phyloP scores from a whole-genome alignment of 805 yeast species.

The Tetrapisispora pingtungensis region DNA sequence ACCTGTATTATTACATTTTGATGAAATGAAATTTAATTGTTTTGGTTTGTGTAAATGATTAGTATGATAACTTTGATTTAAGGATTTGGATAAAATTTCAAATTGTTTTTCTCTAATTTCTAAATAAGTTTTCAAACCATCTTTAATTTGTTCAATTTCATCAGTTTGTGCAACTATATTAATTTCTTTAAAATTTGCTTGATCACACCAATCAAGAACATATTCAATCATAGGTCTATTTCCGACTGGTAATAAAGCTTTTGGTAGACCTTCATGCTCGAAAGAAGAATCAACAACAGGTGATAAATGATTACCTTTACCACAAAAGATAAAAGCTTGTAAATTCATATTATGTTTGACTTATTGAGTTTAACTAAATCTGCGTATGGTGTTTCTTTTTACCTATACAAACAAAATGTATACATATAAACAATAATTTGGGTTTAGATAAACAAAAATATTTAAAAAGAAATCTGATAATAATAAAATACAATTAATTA shows the following conservation, averaged over 20 bases:
- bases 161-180: conserved; percentile 50
- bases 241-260: conserved; percentile 83
- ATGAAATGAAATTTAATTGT: conserved; percentile 34
- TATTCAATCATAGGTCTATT: conserved; percentile 81
- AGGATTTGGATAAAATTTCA: conserved; percentile 16
- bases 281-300: conserved; percentile 39
- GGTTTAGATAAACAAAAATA: too few species aligned
- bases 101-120: conserved; percentile 30
- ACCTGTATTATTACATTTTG: conserved; percentile 52
- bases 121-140: conserved; percentile 40
- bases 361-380: too few species aligned
- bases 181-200: conserved; percentile 64
- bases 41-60: conserved; percentile 27
- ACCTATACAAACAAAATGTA: too few species aligned
- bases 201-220: conserved; percentile 87
- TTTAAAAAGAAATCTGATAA: too few species aligned
- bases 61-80: conserved; percentile 17
- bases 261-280: conserved; percentile 43
- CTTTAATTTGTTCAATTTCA: conserved; percentile 37
- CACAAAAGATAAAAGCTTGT: conserved; percentile 86
- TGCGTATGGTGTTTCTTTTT: too few species aligned
- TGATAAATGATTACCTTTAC: conserved; percentile 60
- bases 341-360: conserved; percentile 81
- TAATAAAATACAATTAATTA: too few species aligned
- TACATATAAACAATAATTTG: too few species aligned